phyloP scores from a whole-genome alignment of 352 stramenopile species.

The Peronosclerospora sorghi region DNA sequence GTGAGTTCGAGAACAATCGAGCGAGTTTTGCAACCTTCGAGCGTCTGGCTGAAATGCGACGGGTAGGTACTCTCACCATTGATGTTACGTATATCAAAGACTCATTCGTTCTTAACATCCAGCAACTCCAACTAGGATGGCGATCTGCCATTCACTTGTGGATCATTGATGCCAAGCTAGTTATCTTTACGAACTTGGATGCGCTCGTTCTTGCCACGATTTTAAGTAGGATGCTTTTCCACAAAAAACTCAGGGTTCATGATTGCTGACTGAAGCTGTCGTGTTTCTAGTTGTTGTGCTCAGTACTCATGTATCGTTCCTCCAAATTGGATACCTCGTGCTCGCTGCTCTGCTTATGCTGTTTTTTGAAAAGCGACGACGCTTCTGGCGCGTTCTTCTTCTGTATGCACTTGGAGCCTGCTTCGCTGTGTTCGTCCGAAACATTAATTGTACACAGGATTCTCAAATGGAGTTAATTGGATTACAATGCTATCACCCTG shows the following conservation, averaged over 20 bases:
- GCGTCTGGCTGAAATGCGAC: slow-evolving; percentile 37
- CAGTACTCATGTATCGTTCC: slow-evolving; percentile 69
- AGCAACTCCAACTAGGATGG: slow-evolving; percentile 49
- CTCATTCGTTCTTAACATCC: background rate
- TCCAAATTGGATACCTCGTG: slow-evolving; percentile 79
- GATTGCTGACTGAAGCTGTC: background rate
- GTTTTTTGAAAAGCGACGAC: slow-evolving; percentile 68
- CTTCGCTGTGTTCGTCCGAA: slow-evolving; percentile 67
- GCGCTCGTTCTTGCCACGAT: slow-evolving; percentile 73
- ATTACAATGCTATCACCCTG: slow-evolving; percentile 55
- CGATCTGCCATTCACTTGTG: slow-evolving; percentile 43
- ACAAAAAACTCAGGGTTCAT: background rate
- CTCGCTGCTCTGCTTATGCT: slow-evolving; percentile 68
- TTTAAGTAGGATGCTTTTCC: slow-evolving; percentile 30
- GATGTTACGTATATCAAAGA: background rate
- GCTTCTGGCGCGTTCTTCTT: slow-evolving; percentile 70
- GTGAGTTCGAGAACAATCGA: slow-evolving; percentile 11
- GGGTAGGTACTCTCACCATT: slow-evolving; percentile 11
- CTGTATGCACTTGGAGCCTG: slow-evolving; percentile 59
- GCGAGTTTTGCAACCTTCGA: slow-evolving; percentile 26
- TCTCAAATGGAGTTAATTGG: slow-evolving; percentile 46
- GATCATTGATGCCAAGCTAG: slow-evolving; percentile 56
- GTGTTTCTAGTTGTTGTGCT: slow-evolving; percentile 49
- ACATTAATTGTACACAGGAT: slow-evolving; percentile 51
- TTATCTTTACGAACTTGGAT: slow-evolving; percentile 70